Percentiles rank a stretch among this genome's conserved stretches.
Evolutionary conservation across 2,329 filamentous ascomycete species (phyloP).

Genomic region (Epichloe baconii): DNA sequence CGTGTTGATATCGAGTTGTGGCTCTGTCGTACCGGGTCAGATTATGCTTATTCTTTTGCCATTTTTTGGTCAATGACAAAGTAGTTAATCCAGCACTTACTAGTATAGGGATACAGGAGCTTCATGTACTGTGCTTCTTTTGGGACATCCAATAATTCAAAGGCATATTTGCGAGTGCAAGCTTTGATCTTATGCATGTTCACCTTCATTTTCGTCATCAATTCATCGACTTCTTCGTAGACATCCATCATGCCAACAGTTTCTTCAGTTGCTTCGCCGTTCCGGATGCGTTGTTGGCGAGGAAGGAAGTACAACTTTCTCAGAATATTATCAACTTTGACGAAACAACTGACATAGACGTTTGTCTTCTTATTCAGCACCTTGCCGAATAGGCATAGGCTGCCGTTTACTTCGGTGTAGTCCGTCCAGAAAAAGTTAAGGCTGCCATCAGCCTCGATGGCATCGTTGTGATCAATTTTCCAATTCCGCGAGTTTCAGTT

Average conservation of each 20-base stretch:
- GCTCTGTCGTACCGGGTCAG: constrained; percentile 32
- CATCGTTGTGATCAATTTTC: constrained; percentile 70
- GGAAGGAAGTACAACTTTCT: constrained; percentile 90
- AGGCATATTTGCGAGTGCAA: constrained; percentile 84
- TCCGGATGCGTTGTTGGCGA: constrained; percentile 43
- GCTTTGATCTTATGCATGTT: constrained; percentile 88
- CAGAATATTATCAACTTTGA: constrained; percentile 90
- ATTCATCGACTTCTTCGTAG: constrained; percentile 72
- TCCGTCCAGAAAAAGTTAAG: constrained; percentile 95
- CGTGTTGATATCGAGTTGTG: constrained; percentile 53
- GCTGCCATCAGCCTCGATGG: constrained; percentile 86
- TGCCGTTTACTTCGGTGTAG: constrained; percentile 85
- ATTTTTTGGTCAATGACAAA: neutral
- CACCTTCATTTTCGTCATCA: constrained; percentile 82
- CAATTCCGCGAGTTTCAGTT: constrained; percentile 49
- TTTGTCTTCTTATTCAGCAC: constrained; percentile 78
- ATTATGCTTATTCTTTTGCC: neutral
- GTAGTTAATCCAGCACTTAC: constrained; percentile 19
- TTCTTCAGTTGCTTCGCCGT: constrained; percentile 58
- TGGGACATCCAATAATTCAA: constrained; percentile 77
- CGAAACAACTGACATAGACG: constrained; percentile 77
- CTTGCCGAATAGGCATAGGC: constrained; percentile 88
- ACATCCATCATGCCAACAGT: constrained; percentile 80
- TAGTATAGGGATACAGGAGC: constrained; percentile 88
- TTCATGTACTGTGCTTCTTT: constrained; percentile 88